Conservation (phyloP, 2,329 filamentous ascomycete species). For the Sporothrix curviconia region DNA sequence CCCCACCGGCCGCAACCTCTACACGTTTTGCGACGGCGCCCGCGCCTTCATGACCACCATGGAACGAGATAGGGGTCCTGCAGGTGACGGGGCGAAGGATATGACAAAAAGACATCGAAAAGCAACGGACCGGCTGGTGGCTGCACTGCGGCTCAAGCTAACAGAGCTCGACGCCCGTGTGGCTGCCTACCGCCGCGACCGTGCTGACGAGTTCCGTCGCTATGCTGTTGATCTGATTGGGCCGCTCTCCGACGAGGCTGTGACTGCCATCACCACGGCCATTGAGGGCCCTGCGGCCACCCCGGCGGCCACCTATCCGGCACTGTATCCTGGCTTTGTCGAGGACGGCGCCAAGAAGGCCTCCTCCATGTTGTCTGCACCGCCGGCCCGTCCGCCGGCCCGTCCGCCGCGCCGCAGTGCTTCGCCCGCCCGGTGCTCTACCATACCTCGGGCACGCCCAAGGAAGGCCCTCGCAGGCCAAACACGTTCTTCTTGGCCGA, state of each 20-base stretch:
- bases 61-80: background rate
- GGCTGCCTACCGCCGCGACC: conserved; percentile 48
- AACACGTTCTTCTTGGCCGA: background rate
- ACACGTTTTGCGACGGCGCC: conserved; percentile 1
- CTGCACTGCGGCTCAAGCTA: conserved; percentile 48
- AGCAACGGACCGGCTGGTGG: conserved; percentile 38
- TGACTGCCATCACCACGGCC: conserved; percentile 38
- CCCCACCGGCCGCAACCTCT: background rate
- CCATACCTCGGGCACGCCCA: conserved; percentile 32
- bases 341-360: conserved; percentile 26
- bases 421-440: conserved; percentile 37
- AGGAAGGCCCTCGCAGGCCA: conserved; percentile 27
- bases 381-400: conserved; percentile 13
- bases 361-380: conserved; percentile 10
- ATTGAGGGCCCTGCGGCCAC: conserved; percentile 36
- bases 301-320: conserved; percentile 37
- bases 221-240: conserved; percentile 47
- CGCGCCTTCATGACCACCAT: conserved; percentile 5
- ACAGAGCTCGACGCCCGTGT: conserved; percentile 52
- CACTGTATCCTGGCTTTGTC: conserved; percentile 29
- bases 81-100: too few relatives aligned
- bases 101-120: background rate
- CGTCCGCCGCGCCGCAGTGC: conserved; percentile 18
- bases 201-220: conserved; percentile 50
- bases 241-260: conserved; percentile 40